Evolutionary conservation across 495 filamentous ascomycete species (phyloP).

Genomic region (Neurospora sublineolata): DNA sequence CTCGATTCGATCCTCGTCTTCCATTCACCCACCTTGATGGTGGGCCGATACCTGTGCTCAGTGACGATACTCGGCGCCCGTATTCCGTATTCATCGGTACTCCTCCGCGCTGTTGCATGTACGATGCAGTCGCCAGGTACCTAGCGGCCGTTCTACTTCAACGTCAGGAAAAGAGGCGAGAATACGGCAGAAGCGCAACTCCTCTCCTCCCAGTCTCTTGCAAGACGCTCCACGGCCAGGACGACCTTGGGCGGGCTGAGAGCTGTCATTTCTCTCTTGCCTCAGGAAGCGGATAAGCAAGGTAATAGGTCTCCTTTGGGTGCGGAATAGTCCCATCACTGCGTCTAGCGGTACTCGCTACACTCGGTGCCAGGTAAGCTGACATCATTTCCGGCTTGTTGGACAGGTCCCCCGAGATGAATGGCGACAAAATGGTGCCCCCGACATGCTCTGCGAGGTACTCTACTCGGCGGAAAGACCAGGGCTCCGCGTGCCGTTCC

Average conservation of each 20-base stretch:
- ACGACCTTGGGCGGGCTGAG: background rate
- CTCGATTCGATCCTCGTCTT: background rate
- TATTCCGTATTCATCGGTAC: background rate
- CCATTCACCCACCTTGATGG: background rate
- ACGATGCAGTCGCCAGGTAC: background rate
- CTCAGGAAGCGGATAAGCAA: background rate
- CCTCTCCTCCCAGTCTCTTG: background rate
- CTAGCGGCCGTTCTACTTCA: background rate
- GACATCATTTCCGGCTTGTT: background rate
- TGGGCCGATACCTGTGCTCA: background rate
- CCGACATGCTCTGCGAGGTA: background rate
- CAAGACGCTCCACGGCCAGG: background rate
- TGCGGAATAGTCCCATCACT: background rate
- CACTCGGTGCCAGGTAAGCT: background rate
- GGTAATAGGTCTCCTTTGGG: background rate
- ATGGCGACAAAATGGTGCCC: background rate
- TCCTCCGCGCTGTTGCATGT: background rate
- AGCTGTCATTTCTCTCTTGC: background rate
- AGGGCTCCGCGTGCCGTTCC: background rate
- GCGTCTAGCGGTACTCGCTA: background rate
- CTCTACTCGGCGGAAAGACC: background rate
- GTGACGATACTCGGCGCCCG: background rate
- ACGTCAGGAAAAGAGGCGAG: background rate
- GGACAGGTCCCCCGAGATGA: background rate
- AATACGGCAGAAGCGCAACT: background rate